Percentiles rank a stretch among this genome's conserved stretches.
phyloP scores from a whole-genome alignment of 2,329 filamentous ascomycete genomes.

The Scytalidium lignicola region DNA sequence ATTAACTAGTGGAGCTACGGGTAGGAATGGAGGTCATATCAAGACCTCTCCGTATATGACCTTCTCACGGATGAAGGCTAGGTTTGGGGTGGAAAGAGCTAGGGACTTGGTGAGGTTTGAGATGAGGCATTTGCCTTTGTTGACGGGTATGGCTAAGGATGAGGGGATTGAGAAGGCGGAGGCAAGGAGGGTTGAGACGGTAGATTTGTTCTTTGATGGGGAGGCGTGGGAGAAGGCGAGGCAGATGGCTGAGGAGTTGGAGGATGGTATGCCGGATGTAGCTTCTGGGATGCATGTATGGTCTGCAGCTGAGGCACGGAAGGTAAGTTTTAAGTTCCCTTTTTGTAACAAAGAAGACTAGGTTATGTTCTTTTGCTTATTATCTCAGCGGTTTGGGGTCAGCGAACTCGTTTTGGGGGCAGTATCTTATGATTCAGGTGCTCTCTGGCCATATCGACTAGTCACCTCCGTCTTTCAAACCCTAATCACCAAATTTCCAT shows the following conservation, averaged over 20 bases:
- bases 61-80: conserved; percentile 30
- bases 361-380: neutral
- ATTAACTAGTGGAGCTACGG: conserved; percentile 47
- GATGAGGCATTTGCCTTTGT: conserved; percentile 33
- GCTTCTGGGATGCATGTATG: conserved; percentile 29
- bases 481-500: conserved; percentile 30
- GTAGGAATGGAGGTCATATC: conserved; percentile 48
- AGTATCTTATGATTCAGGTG: conserved; percentile 40
- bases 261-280: conserved; percentile 34
- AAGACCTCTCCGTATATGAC: conserved; percentile 40
- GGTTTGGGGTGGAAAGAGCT: conserved; percentile 32
- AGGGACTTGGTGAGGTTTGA: conserved; percentile 38
- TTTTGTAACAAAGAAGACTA: neutral
- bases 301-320: conserved; percentile 29
- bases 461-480: conserved; percentile 40
- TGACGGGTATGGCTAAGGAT: conserved; percentile 34
- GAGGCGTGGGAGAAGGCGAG: conserved; percentile 9
- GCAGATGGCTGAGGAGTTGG: conserved; percentile 29
- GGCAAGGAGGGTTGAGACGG: conserved; percentile 35
- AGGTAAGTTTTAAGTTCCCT: conserved; percentile 15
- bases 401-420: conserved; percentile 35
- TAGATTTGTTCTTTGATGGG: conserved; percentile 30
- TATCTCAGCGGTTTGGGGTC: conserved; percentile 29
- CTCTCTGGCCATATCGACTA: conserved; percentile 47
- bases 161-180: conserved; percentile 21